These are phyloP conservation scores for Solanum medicagineum DNA, from an alignment of 257 asterid species.

Conservation along the genomic window DNA sequence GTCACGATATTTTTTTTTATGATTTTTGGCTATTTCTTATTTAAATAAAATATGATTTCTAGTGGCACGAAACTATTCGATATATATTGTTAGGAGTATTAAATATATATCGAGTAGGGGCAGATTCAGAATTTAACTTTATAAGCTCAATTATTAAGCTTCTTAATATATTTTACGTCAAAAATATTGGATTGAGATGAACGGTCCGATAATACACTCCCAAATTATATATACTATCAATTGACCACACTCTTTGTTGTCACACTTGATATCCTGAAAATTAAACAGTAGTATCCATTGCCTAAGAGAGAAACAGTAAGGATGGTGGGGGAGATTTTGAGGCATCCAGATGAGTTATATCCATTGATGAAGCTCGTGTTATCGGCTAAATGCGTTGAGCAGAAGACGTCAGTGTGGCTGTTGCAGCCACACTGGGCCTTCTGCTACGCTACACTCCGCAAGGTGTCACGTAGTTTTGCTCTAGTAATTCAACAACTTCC, in stretches of 20 bases:
- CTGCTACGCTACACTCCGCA: conserved; percentile 70
- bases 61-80: too few relatives aligned
- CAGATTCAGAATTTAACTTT: too few relatives aligned
- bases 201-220: too few relatives aligned
- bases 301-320: background rate
- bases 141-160: too few relatives aligned
- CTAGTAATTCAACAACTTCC: conserved; percentile 89
- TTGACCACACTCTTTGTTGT: background rate
- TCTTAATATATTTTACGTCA: too few relatives aligned
- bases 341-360: conserved; percentile 73
- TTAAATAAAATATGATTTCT: too few relatives aligned
- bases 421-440: conserved; percentile 80
- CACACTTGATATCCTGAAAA: background rate
- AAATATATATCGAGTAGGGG: too few relatives aligned
- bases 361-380: conserved; percentile 75
- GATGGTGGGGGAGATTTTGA: conserved; percentile 42
- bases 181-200: too few relatives aligned
- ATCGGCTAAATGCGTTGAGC: conserved; percentile 29
- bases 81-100: too few relatives aligned
- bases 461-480: conserved; percentile 83
- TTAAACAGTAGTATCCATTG: background rate
- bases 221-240: background rate
- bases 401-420: conserved; percentile 59
- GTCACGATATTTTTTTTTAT: too few relatives aligned
- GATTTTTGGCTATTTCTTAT: too few relatives aligned